Evolutionary conservation across 176 grass and related monocot species (phyloP), one percentile per base, ranked within the genome.

Genomic region (Hsuehochloa calcarea): DNA sequence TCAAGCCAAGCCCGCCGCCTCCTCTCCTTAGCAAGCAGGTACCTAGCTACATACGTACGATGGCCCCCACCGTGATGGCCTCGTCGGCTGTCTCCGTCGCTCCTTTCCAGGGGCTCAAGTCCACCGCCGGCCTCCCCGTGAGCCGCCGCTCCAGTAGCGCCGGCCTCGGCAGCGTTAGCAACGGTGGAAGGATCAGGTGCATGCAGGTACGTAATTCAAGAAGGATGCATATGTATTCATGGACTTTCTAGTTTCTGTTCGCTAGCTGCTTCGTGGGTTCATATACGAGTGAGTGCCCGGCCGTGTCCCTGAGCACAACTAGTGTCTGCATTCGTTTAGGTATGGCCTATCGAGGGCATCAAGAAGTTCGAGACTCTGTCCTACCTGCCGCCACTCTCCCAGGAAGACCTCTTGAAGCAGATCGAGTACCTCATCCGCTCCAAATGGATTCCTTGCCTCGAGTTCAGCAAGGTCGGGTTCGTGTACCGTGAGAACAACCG

Each of bases 291-390:
- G 22, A 8, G 3, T 54, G 16, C 17, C 31, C 68, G 16, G 9
- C 31, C 68, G 35, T 26, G 12, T 38, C 7, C 9, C 11, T 31
- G 17, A 77, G 19, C 6, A 68, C 2, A 15, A 2, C 4, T 72
- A 25, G 13, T 62, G 16, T 39, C 15, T 23, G 31, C 70, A 31
- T 25, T 34, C 10, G 50, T 79, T 5, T 55, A 94, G 95, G 87
- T 93, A 16, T 97, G 95, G 92, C 95, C 90, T 0, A 74, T 84
- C 5, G 78, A 86, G 27, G 79, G 82, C 6, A 40, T 60, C 76
- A 94, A 92, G 88, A 97, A 97, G 75, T 97, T 97, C 59, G 92
- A 94, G 92, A 97, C 95, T 13, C 88, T 97, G 45, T 97, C 95
- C 0, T 97, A 97, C 84, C 81, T 97, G 13, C 95, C 90, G 0